phyloP scores from a whole-genome alignment of 1,284 basidiomycete genomes.

The Irpex rosettiformis region DNA sequence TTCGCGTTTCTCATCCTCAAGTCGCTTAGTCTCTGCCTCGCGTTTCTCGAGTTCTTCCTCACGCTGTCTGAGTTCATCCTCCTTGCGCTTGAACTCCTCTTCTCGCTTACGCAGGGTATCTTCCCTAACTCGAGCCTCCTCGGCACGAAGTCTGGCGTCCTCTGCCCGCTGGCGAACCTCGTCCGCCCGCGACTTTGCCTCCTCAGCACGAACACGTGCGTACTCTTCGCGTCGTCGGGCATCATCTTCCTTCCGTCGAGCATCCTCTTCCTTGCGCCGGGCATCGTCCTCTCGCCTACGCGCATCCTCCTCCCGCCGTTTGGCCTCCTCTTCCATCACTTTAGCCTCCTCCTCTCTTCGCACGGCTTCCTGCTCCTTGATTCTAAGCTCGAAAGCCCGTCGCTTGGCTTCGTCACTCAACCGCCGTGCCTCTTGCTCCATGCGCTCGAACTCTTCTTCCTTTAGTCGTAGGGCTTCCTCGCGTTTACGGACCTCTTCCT shows the following conservation, averaged over 20 bases:
- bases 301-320: slow-evolving; percentile 15
- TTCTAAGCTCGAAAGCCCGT: slow-evolving; percentile 26
- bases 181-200: slow-evolving; percentile 3
- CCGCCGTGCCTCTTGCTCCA: slow-evolving; percentile 13
- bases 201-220: slow-evolving; percentile 15
- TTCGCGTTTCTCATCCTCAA: slow-evolving; percentile 14
- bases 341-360: slow-evolving; percentile 16
- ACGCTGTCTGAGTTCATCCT: slow-evolving; percentile 14
- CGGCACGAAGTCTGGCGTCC: slow-evolving; percentile 13
- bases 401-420: slow-evolving; percentile 14
- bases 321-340: slow-evolving; percentile 11
- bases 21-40: slow-evolving; percentile 13
- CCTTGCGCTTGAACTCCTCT: slow-evolving; percentile 15
- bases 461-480: slow-evolving; percentile 22
- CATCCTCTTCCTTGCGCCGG: slow-evolving; percentile 24
- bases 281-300: slow-evolving; percentile 22
- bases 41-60: slow-evolving; percentile 10
- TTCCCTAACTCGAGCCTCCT: slow-evolving; percentile 18
- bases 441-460: slow-evolving; percentile 20
- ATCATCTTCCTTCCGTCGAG: slow-evolving; percentile 24
- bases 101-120: slow-evolving; percentile 10
- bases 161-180: slow-evolving; percentile 3
- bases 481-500: slow-evolving; percentile 23
- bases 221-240: slow-evolving; percentile 15
- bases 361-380: slow-evolving; percentile 17